A percentile compares a stretch with the other conserved stretches of the same genome.
These are phyloP conservation scores for Aspergillus nomiae DNA, from an alignment of 2,329 filamentous ascomycete species.

Conservation along the genomic window DNA sequence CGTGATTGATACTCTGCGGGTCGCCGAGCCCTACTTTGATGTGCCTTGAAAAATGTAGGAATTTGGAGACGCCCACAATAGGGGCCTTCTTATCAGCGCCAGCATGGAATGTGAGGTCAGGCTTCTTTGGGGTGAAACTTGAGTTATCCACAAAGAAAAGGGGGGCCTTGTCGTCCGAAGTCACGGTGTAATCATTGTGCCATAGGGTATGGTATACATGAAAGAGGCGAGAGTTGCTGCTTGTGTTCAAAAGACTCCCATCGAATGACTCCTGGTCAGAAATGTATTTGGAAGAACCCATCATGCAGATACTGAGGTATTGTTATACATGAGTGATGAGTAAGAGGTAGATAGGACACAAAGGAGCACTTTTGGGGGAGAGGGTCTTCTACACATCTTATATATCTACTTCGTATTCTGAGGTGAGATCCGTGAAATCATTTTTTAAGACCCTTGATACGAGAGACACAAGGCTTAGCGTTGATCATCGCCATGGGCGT, in stretches of 20 bases:
- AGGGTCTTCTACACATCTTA: constrained; percentile 5
- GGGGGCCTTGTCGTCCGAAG: constrained; percentile 18
- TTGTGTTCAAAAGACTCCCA: not conserved
- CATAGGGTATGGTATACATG: constrained; percentile 26
- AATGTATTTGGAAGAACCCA: constrained; percentile 4
- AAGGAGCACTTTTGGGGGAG: not conserved
- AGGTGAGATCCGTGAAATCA: not conserved
- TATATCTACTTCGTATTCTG: not conserved
- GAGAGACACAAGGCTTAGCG: constrained; percentile 3
- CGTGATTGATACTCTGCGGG: constrained; percentile 20
- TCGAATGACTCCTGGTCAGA: not conserved
- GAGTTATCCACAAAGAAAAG: constrained; percentile 33
- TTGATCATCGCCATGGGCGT: not conserved
- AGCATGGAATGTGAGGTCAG: constrained; percentile 37
- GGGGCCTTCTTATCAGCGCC: constrained; percentile 28
- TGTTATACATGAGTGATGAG: not conserved
- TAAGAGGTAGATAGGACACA: not conserved
- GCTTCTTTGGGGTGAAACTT: constrained; percentile 30
- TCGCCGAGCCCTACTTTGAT: constrained; percentile 37
- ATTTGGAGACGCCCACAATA: constrained; percentile 34
- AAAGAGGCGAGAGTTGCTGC: constrained; percentile 19
- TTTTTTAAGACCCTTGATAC: not conserved
- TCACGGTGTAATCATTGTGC: constrained; percentile 27
- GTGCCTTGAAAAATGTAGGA: constrained; percentile 34
- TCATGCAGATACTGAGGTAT: not conserved